Conservation (phyloP, 1,139 yeast species). For the Kazachstania sp. region DNA sequence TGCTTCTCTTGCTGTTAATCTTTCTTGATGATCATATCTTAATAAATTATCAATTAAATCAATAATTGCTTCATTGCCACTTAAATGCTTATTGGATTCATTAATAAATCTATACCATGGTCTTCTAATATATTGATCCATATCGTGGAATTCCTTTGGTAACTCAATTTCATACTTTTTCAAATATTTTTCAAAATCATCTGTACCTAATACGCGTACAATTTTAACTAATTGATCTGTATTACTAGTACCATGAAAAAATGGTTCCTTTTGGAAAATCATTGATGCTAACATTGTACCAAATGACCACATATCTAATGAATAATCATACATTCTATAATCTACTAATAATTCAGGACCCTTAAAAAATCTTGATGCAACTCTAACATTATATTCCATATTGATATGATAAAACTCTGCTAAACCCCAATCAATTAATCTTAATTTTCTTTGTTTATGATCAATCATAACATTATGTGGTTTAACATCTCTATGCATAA, state of each 20-base stretch:
- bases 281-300: conserved; percentile 98
- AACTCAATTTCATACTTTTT: conserved; percentile 68
- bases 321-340: conserved; percentile 86
- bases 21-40: conserved; percentile 88
- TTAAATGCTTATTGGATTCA: conserved; percentile 61
- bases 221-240: conserved; percentile 94
- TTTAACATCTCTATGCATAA: conserved; percentile 97
- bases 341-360: conserved; percentile 97
- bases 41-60: conserved; percentile 78
- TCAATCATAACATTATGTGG: conserved; percentile 99
- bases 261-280: conserved; percentile 92
- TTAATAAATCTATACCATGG: conserved; percentile 85
- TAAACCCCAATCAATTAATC: conserved; percentile 97
- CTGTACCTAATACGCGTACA: conserved; percentile 87
- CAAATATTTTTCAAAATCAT: conserved; percentile 65
- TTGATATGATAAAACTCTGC: conserved; percentile 97
- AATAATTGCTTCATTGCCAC: conserved; percentile 56
- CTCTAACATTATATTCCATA: conserved; percentile 91
- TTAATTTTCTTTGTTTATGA: conserved; percentile 58
- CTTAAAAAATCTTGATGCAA: conserved; percentile 95
- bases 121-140: conserved; percentile 71
- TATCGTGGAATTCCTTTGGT: conserved; percentile 74
- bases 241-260: conserved; percentile 93
- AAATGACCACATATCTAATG: conserved; percentile 91
- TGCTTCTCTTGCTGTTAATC: conserved; percentile 92